These are phyloP conservation scores for Lojkania enalia DNA, from an alignment of 2,329 filamentous ascomycete species.

Conservation along the genomic window DNA sequence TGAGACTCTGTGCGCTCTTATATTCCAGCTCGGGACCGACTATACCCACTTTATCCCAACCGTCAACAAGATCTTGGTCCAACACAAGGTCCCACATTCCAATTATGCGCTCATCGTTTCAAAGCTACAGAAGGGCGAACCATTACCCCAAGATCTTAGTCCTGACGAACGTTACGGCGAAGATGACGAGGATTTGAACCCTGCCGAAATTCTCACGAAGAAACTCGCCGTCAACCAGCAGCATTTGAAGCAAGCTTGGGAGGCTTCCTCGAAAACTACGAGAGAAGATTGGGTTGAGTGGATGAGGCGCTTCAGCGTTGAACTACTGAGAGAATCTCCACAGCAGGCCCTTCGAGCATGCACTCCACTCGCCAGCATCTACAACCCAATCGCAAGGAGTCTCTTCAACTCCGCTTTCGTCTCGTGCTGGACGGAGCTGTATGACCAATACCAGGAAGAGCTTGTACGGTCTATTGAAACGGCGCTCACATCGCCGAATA, in stretches of 20 bases:
- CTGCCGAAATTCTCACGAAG: conserved; percentile 84
- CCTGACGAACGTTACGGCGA: conserved; percentile 80
- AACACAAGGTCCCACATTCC: conserved; percentile 80
- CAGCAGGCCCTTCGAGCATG: conserved; percentile 94
- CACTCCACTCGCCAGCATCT: conserved; percentile 85
- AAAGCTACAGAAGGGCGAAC: conserved; percentile 92
- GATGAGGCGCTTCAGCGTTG: conserved; percentile 95
- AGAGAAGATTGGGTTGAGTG: conserved; percentile 99
- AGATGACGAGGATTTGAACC: conserved; percentile 76
- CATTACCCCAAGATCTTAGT: conserved; percentile 91
- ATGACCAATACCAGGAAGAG: conserved; percentile 96
- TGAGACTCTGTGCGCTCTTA: conserved; percentile 91
- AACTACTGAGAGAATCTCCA: conserved; percentile 90
- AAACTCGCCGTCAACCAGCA: conserved; percentile 97
- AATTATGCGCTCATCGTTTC: conserved; percentile 92
- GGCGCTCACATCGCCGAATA: conserved; percentile 91
- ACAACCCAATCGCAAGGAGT: conserved; percentile 86
- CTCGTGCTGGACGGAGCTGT: conserved; percentile 97
- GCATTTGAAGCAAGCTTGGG: conserved; percentile 96
- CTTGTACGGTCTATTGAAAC: conserved; percentile 94
- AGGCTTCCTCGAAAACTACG: conserved; percentile 93
- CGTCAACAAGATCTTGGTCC: conserved; percentile 80
- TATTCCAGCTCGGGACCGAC: conserved; percentile 93
- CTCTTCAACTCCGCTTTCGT: conserved; percentile 99
- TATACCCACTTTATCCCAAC: conserved; percentile 93